Conservation (phyloP, 2,329 filamentous ascomycete species). For the Alternaria solani region DNA sequence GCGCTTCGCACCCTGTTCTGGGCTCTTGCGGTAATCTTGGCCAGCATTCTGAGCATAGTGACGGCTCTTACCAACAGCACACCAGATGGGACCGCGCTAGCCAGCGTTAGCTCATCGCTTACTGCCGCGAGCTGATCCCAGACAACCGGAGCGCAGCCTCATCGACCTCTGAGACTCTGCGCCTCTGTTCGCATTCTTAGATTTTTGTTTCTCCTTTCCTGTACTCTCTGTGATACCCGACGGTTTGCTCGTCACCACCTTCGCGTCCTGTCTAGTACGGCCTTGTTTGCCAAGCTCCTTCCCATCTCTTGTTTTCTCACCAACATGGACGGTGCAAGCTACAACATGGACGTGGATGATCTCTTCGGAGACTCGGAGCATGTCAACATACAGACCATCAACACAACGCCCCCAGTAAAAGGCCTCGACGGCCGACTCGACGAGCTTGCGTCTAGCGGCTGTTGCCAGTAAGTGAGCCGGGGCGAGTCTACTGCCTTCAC, state of each 20-base stretch:
- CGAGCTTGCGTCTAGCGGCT: slow-evolving; percentile 77
- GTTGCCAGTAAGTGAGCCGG: slow-evolving; percentile 75
- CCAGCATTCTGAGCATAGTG: background rate
- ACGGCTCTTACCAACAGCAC: slow-evolving; percentile 27
- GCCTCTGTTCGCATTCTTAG: slow-evolving; percentile 7
- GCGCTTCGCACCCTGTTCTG: background rate
- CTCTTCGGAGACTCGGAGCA: slow-evolving; percentile 63
- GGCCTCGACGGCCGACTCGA: slow-evolving; percentile 77
- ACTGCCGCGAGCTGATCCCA: slow-evolving; percentile 14
- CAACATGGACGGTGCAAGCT: slow-evolving; percentile 60
- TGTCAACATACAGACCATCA: slow-evolving; percentile 65
- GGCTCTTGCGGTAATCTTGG: background rate
- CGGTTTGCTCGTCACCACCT: slow-evolving; percentile 8
- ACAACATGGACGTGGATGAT: slow-evolving; percentile 53
- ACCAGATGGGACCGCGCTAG: slow-evolving; percentile 21
- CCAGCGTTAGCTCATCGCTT: slow-evolving; percentile 17
- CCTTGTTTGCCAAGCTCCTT: slow-evolving; percentile 7
- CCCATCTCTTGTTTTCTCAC: slow-evolving; percentile 32
- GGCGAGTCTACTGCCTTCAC: background rate
- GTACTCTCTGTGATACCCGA: slow-evolving; percentile 34
- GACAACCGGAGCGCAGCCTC: slow-evolving; percentile 19
- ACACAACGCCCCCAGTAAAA: slow-evolving; percentile 65
- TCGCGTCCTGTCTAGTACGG: background rate
- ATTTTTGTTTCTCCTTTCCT: slow-evolving; percentile 2
- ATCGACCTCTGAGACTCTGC: slow-evolving; percentile 19